Base-by-base conservation (phyloP, 106 monocot species). In the Triglochin maritima region DNA sequence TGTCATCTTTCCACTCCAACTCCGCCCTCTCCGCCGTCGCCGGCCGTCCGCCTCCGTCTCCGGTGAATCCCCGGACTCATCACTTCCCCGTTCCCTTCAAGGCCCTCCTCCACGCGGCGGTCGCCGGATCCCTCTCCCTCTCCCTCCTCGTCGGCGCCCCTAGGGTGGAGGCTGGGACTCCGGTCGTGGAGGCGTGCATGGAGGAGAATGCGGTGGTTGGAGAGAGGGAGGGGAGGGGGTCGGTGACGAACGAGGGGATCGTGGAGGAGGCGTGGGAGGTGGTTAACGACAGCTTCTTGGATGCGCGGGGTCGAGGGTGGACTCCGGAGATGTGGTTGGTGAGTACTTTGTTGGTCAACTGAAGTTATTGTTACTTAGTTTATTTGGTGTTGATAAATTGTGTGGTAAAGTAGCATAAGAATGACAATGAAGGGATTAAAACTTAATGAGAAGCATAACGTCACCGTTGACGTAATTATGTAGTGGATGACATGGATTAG, bases 221-320 rank as follows among this genome's bases (percentile, higher is more conserved):
- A 17, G 47, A 29, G 45, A 50, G 44, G 17, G 45, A 46, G 54
- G 79, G 54, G n/a, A 46, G n/a, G n/a, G n/a, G 75, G 50, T 60
- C 69, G 72, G 62, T 82, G 43, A 83, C 84, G 3, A 85, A 94
- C 69, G 89, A 86, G 73, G 86, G 65, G 57, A 79, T 96, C 46
- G 95, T 88, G 61, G 88, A 86, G 81, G 95, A 96, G 74, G 95
- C 95, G 9, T 96, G 95, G 95, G 88, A 90, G 74, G 88, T 96
- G 51, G 90, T 96, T 42, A 81, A 90, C 57, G 87, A 88, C 45
- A 84, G 83, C 69, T 96, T 88, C 74, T 63, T 96, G 12, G 72
- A 81, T 63, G 74, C 72, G 3, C 85, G 75, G 9, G 72, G 59
- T 16, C 81, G 81, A 15, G 71, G 76, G 4, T 96, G 95, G 95